Conservation (phyloP, 805 yeast species). For the Cyberlindnera mississippiensis region DNA sequence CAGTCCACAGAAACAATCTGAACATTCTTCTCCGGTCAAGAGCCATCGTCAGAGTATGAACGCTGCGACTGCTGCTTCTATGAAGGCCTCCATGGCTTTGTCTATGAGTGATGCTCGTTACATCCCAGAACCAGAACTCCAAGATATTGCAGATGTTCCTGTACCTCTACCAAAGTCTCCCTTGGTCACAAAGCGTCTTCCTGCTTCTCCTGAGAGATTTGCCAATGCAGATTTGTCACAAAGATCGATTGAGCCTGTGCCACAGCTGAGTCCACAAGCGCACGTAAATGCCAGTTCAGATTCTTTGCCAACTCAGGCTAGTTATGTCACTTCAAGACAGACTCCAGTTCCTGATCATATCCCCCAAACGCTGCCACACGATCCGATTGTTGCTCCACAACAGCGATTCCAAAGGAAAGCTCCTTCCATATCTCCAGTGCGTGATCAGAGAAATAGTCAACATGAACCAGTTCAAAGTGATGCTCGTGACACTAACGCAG, state of each 20-base stretch:
- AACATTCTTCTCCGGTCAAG: slow-evolving; percentile 4
- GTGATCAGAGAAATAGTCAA: background rate
- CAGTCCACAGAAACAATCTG: slow-evolving; percentile 8
- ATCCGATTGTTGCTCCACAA: background rate
- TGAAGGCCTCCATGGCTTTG: slow-evolving; percentile 5
- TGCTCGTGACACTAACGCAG: too few species aligned
- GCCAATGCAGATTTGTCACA: background rate
- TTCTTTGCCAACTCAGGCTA: slow-evolving; percentile 4
- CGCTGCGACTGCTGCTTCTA: slow-evolving; percentile 9
- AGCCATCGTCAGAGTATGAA: slow-evolving; percentile 5
- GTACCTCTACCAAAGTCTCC: slow-evolving; percentile 22
- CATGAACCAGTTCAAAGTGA: background rate
- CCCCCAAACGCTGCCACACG: slow-evolving; percentile 4
- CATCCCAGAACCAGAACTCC: slow-evolving; percentile 20
- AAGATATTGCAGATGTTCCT: slow-evolving; percentile 15
- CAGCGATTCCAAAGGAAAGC: slow-evolving; percentile 13
- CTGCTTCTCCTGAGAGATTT: slow-evolving; percentile 1
- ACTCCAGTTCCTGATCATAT: background rate
- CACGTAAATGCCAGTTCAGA: slow-evolving; percentile 2
- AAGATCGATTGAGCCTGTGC: slow-evolving; percentile 6
- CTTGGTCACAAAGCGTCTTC: slow-evolving; percentile 5
- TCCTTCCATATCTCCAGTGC: slow-evolving; percentile 10
- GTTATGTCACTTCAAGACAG: slow-evolving; percentile 6
- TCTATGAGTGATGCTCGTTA: slow-evolving; percentile 16
- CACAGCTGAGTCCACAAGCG: background rate